Conservation (phyloP, 192 early-diverging fungal species). For the Pilaira anomala region DNA sequence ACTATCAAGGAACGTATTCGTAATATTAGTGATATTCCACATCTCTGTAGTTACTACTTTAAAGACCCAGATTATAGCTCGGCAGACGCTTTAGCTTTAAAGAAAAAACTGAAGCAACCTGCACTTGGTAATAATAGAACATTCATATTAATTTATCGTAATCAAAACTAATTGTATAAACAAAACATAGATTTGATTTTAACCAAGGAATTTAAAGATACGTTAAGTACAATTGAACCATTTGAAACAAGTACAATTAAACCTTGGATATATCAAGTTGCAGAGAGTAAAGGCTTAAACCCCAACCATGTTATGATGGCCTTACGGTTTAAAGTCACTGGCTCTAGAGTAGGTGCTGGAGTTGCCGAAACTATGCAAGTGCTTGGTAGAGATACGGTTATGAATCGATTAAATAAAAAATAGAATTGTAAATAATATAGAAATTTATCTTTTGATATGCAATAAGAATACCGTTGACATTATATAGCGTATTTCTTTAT, state of each 20-base stretch:
- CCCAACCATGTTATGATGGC: slow-evolving; percentile 59
- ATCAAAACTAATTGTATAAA: not conserved
- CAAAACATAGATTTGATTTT: not conserved
- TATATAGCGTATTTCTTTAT: too few species aligned
- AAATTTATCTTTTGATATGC: too few species aligned
- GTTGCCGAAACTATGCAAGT: slow-evolving; percentile 52
- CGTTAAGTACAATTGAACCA: not conserved
- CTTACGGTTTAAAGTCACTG: slow-evolving; percentile 64
- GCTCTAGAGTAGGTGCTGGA: slow-evolving; percentile 55
- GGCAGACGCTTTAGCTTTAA: slow-evolving; percentile 37
- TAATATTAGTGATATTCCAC: slow-evolving; percentile 53
- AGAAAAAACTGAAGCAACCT: slow-evolving; percentile 36
- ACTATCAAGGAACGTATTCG: slow-evolving; percentile 56
- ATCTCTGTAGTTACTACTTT: slow-evolving; percentile 54
- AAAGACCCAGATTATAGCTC: slow-evolving; percentile 45
- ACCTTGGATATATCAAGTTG: slow-evolving; percentile 33
- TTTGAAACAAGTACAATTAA: slow-evolving; percentile 37
- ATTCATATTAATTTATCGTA: too few species aligned
- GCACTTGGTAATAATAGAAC: slow-evolving; percentile 26
- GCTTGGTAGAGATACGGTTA: slow-evolving; percentile 39
- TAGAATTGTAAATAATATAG: too few species aligned
- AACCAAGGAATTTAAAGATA: not conserved
- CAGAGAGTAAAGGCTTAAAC: slow-evolving; percentile 38
- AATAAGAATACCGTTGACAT: too few species aligned
- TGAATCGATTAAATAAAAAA: slow-evolving; percentile 23